Base-by-base conservation (phyloP, 177 flowering plant species). In the Vitis hybrid region DNA sequence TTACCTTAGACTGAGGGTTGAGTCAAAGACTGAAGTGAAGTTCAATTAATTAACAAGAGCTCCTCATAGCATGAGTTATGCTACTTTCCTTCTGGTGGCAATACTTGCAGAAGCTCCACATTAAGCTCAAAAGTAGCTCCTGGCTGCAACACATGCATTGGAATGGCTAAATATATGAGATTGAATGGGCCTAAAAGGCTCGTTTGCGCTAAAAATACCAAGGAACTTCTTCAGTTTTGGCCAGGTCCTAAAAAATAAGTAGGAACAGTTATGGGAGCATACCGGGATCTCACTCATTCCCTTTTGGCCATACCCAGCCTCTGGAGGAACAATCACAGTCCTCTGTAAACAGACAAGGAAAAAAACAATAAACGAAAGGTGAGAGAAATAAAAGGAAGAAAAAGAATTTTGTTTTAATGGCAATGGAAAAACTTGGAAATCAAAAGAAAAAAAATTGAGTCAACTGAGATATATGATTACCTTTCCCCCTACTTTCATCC, bases 401-500 rank as follows among this genome's bases (percentile, higher is more conserved):
- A 60, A 62, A 52, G 49, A 23, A 10, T 10, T 9, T 6, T 13
- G n/a, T 7, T 15, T 34, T 40, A 15, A 9, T 7, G 4, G 18
- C 1, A 26, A 3, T 50, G 34, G 61, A 21, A 12, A 56, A 50
- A 60, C 23, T 49, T 11, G 10, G 2, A 26, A 5, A 69, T 13
- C 17, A 40, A 50, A 50, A 30, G 4, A 18, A 72, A 12, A 7
- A 60, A 49, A 23, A 32, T 23, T 52, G 49, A 49, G 10, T 30
- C 61, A 60, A 55, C 15, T 18, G 14, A 56, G 61, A 32, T 52
- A 13, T 21, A 34, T 17, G 34, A 26, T 65, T 65, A 93, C 97
- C 96, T 91, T 93, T 66, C 99, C 98, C 54, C 98, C 99, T 8
- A 91, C 92, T 93, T 79, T 88, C 99, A 95, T 95, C 74, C 99